Conservation (phyloP, 441 rosid genomes). For the Gossypium trilobum region DNA sequence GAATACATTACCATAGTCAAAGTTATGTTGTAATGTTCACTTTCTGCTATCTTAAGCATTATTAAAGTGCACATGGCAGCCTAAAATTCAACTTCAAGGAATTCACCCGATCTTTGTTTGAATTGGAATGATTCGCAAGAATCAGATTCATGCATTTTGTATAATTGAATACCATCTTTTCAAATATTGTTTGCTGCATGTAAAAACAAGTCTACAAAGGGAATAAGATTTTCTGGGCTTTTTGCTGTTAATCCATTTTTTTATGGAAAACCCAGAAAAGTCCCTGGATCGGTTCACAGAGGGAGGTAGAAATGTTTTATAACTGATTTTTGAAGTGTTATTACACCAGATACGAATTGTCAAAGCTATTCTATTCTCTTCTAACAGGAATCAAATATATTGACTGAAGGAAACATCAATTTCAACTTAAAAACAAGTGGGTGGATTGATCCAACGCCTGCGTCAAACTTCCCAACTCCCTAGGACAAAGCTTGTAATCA, state of each 20-base stretch:
- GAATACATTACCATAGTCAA: neutral
- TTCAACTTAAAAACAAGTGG: neutral
- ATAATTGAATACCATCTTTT: neutral
- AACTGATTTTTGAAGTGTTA: neutral
- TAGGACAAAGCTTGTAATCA: neutral
- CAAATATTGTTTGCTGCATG: constrained; percentile 4
- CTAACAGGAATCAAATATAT: neutral
- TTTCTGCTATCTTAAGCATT: neutral
- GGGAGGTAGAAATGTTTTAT: neutral
- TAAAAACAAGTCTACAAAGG: neutral
- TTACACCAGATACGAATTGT: neutral
- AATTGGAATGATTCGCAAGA: neutral
- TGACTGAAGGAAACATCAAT: neutral
- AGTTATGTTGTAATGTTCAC: neutral
- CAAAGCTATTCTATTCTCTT: neutral
- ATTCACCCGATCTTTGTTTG: neutral
- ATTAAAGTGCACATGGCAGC: neutral
- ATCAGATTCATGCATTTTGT: neutral
- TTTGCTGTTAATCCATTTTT: neutral
- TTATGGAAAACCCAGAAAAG: neutral
- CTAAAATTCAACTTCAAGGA: neutral
- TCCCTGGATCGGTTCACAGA: neutral
- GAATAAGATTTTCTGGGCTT: neutral
- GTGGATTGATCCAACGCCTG: neutral
- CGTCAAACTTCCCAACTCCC: neutral